Base-by-base conservation (phyloP, 352 stramenopile genomes). In the Phytophthora nicotianae region DNA sequence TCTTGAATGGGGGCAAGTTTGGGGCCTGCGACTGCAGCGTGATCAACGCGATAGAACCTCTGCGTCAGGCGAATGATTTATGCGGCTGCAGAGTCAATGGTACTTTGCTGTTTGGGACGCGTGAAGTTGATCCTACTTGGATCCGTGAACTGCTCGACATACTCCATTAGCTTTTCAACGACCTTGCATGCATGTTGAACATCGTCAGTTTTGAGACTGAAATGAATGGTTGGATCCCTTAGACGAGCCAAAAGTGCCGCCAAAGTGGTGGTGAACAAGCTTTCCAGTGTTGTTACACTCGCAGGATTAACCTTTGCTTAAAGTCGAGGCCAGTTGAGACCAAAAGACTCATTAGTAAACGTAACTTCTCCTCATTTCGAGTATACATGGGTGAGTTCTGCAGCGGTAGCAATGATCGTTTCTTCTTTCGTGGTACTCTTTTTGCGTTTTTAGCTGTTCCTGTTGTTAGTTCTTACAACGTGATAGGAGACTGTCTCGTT, bases 391-490 rank as follows among this genome's bases (percentile, higher is more conserved):
- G n/a, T n/a, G n/a, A n/a, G 17, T 48, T 19, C 9, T 38, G 48
- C 29, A 24, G 53, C 42, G 11, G n/a, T 10, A 42, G 17, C 9
- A 14, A 20, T 41, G 0, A 42, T 19, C 16, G 24, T 10, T 19
- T 67, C 23, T 42, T 35, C 46, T 10, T 48, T 43, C 5, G 61
- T 23, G 17, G 13, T 26, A 10, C 10, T n/a, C 8, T 55, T 54
- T 16, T 60, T 70, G 20, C 64, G 50, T 21, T 64, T 70, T 40
- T 74, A 76, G 46, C 51, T 62, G n/a, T 74, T 76, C 48, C 62
- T 74, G 21, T 69, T 69, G 19, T 55, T 23, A 9, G 17, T n/a
- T 29, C 24, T 33, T 33, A 8, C 27, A 33, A 33, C 27, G 27
- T 7, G 27, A 33, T 13, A 33, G 27, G 27, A 33, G 27, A 11